Evolutionary conservation across 2,329 filamentous ascomycete species (phyloP).

Genomic region (Talaromyces islandicus): DNA sequence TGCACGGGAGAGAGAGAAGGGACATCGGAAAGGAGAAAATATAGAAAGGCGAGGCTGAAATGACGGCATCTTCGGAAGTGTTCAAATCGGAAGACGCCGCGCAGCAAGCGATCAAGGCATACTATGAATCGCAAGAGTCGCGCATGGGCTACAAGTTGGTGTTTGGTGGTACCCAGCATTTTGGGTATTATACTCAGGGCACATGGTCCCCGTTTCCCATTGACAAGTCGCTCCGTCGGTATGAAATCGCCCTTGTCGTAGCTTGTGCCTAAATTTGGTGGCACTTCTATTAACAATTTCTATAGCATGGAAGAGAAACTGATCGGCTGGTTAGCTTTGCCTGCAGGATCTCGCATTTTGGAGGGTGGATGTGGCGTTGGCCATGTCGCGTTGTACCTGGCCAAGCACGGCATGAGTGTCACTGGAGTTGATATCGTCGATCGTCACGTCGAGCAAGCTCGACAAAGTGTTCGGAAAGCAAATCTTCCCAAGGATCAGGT

Average conservation of each 20-base stretch:
- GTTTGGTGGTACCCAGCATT: slow-evolving; percentile 47
- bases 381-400: slow-evolving; percentile 47
- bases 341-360: slow-evolving; percentile 39
- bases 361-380: slow-evolving; percentile 50
- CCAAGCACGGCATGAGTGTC: slow-evolving; percentile 35
- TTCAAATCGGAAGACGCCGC: background rate
- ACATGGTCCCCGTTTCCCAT: slow-evolving; percentile 47
- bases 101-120: slow-evolving; percentile 14
- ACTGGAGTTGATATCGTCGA: slow-evolving; percentile 46
- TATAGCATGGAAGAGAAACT: slow-evolving; percentile 47
- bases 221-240: slow-evolving; percentile 28
- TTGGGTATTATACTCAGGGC: slow-evolving; percentile 44
- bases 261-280: background rate
- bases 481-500: slow-evolving; percentile 17
- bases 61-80: background rate
- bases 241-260: background rate
- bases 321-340: slow-evolving; percentile 31
- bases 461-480: slow-evolving; percentile 30
- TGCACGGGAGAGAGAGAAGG: background rate
- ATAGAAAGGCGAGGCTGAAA: background rate
- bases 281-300: background rate
- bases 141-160: slow-evolving; percentile 28
- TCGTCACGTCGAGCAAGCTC: slow-evolving; percentile 42
- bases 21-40: background rate
- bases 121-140: slow-evolving; percentile 43